Percentiles rank a stretch among this genome's conserved stretches.
These are phyloP conservation scores for Septoria linicola DNA, from an alignment of 2,329 filamentous ascomycete genomes.

Conservation along the genomic window DNA sequence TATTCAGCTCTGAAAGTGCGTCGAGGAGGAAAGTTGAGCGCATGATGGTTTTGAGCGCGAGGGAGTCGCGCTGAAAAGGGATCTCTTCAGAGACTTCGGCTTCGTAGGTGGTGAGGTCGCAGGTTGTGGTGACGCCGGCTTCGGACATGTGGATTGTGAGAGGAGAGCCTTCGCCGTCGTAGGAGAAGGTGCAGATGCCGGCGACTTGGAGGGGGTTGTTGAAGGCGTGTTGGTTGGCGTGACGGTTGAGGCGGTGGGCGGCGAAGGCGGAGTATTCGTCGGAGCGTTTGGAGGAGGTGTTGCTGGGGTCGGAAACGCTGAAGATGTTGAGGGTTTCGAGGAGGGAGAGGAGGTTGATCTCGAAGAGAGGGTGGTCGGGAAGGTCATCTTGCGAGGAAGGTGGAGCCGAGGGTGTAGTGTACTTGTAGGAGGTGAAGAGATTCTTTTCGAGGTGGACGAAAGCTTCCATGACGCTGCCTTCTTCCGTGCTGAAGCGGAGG, in stretches of 20 bases:
- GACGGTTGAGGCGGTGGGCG: conserved; percentile 38
- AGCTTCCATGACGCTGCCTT: conserved; percentile 85
- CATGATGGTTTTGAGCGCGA: conserved; percentile 95
- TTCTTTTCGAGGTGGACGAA: conserved; percentile 82
- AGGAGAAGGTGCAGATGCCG: conserved; percentile 81
- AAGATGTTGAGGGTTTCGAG: conserved; percentile 96
- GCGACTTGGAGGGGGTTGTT: conserved; percentile 78
- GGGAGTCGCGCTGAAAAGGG: conserved; percentile 75
- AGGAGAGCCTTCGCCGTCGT: conserved; percentile 70
- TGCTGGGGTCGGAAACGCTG: conserved; percentile 58
- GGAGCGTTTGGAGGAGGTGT: conserved; percentile 36
- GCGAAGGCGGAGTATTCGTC: conserved; percentile 42
- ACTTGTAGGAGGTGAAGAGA: conserved; percentile 82
- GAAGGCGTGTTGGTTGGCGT: conserved; percentile 65
- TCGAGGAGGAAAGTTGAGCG: conserved; percentile 71
- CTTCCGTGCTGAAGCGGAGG: conserved; percentile 82
- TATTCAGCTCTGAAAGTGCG: conserved; percentile 65
- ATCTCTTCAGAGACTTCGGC: conserved; percentile 64
- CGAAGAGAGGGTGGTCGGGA: conserved; percentile 65
- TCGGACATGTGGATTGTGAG: conserved; percentile 86
- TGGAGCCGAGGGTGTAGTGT: conserved; percentile 55
- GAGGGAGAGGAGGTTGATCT: conserved; percentile 81
- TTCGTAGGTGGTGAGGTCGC: conserved; percentile 80
- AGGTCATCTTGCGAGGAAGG: conserved; percentile 39
- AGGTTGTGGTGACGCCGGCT: conserved; percentile 81